Evolutionary conservation across 352 stramenopile species (phyloP), one percentile per base, ranked within the genome.

Genomic region (Pseudoperonospora humuli): DNA sequence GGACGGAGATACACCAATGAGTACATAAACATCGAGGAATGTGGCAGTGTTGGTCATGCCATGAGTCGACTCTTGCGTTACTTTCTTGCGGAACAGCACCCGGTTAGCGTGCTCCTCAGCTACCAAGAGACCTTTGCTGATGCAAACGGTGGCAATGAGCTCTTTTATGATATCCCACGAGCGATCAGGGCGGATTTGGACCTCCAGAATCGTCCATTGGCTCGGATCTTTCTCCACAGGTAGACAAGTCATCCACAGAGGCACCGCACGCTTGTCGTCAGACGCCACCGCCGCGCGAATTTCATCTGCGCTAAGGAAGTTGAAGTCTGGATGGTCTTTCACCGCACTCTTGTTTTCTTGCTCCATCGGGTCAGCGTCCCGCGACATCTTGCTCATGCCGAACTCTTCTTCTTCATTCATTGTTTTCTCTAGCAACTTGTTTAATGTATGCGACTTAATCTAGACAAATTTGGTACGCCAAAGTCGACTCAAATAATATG

Each of bases 81-180:
- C 66, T 44, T 80, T 76, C 34, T 84, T 82, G 45, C 75, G 72
- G 46, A 88, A 91, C 18, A 88, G 50, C 38, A 91, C 67, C 33
- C 64, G 80, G n/a, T 52, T 67, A 0, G 57, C 17, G 19, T 64
- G 67, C 31, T 84, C 71, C 23, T 84, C 70, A 1, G 58, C 45
- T 18, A 91, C 39, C 39, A 88, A 31, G 15, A 91, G 70, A 2
- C 75, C 75, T 51, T 87, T 82, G 28, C 65, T 56, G 25, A 91
- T 91, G 57, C 78, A 88, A 6, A 88, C 57, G 0, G 75, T 91
- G 20, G 72, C 71, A 18, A 88, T 54, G 10, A 91, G 75, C 56
- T 88, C 78, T 33, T 85, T 73, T n/a, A 91, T 77, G 39, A 91
- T 38, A 9, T 73, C 54, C 78, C 78, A 91, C 21, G 75, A 50